These are phyloP conservation scores for Solanum sejunctum DNA, from an alignment of 257 asterid genomes.

Conservation along the genomic window DNA sequence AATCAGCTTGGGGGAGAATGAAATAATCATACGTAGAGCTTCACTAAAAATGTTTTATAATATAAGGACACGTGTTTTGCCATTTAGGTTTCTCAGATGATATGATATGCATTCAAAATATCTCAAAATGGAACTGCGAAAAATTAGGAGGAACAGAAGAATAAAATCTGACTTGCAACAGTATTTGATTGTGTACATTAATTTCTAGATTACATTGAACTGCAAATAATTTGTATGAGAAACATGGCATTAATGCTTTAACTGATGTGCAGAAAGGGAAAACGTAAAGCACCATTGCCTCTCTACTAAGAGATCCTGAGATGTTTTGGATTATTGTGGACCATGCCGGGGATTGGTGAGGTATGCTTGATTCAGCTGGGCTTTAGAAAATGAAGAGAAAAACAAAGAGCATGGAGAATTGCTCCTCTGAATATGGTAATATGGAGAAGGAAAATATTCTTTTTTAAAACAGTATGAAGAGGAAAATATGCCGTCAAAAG, in stretches of 20 bases:
- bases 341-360: not conserved
- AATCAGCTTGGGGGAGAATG: not conserved
- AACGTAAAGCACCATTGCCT: not conserved
- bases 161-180: not conserved
- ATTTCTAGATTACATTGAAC: not conserved
- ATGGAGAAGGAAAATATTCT: not conserved
- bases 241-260: not conserved
- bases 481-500: not conserved
- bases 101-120: not conserved
- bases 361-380: not conserved
- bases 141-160: not conserved
- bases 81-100: not conserved
- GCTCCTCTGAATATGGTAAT: not conserved
- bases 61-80: not conserved
- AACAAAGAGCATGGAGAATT: not conserved
- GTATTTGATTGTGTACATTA: not conserved
- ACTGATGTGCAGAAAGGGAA: not conserved
- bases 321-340: not conserved
- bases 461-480: not conserved
- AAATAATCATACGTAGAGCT: not conserved
- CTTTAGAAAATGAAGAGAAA: not conserved
- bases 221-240: not conserved
- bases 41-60: no score
- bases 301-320: not conserved
- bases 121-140: not conserved